Evolutionary conservation across 108 stramenopile species (phyloP).

Genomic region (Nitzschia putrida): DNA sequence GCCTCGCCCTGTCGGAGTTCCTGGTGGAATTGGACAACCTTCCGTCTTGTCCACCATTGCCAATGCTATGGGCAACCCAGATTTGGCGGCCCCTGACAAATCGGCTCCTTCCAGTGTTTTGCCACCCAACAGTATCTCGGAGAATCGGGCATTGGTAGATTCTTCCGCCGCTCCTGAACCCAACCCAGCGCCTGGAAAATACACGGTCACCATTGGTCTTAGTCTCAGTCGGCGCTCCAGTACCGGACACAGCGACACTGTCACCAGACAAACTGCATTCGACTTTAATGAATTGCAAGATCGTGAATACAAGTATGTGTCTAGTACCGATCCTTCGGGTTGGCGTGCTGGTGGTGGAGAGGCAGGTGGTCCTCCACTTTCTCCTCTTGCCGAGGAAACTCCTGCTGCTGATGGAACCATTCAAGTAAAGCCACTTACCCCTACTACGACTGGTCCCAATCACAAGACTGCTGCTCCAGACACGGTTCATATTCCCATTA

Average conservation of each 20-base stretch:
- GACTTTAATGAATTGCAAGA: conserved; percentile 92
- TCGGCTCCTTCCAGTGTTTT: conserved; percentile 15
- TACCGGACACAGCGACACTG: conserved; percentile 79
- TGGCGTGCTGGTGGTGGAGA: conserved; percentile 91
- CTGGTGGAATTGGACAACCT: conserved; percentile 49
- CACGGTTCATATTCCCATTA: conserved; percentile 85
- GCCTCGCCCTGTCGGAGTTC: conserved; percentile 39
- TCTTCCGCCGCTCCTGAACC: conserved; percentile 2
- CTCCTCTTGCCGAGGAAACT: background rate
- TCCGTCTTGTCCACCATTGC: conserved; percentile 47
- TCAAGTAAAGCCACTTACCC: conserved; percentile 9
- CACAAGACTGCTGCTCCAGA: conserved; percentile 78
- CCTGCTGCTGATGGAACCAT: background rate
- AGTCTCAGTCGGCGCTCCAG: conserved; percentile 61
- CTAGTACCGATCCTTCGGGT: conserved; percentile 73
- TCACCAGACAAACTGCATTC: conserved; percentile 87
- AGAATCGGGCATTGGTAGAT: conserved; percentile 36
- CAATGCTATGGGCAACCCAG: conserved; percentile 37
- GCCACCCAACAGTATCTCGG: conserved; percentile 47
- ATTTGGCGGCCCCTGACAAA: conserved; percentile 8
- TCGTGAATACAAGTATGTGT: conserved; percentile 87
- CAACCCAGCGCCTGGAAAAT: conserved; percentile 15
- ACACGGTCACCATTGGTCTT: conserved; percentile 75
- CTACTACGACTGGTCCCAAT: conserved; percentile 17
- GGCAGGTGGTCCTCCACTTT: conserved; percentile 37